Percentiles rank a stretch among this genome's conserved stretches.
phyloP scores from a whole-genome alignment of 2,329 filamentous ascomycete genomes.

The Cercospora zeae-maydis region DNA sequence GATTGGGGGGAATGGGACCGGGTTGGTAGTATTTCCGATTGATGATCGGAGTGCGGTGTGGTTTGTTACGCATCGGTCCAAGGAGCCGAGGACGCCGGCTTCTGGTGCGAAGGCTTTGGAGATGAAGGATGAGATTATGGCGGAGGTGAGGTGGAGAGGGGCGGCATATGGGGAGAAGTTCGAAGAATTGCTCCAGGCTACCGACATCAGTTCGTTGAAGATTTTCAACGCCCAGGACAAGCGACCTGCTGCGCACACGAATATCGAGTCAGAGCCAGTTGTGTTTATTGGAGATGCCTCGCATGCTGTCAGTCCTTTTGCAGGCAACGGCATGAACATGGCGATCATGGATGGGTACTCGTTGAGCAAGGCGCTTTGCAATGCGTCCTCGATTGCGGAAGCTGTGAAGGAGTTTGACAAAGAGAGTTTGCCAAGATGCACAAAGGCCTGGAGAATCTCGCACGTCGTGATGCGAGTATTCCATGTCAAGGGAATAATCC shows the following conservation, averaged over 20 bases:
- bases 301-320: conserved; percentile 51
- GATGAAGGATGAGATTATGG: conserved; percentile 2
- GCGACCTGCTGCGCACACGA: conserved; percentile 42
- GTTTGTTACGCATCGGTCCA: conserved; percentile 33
- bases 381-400: not conserved
- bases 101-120: not conserved
- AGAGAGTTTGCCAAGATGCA: conserved; percentile 5
- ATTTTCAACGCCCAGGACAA: conserved; percentile 47
- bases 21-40: conserved; percentile 47
- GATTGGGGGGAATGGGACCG: conserved; percentile 35
- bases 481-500: not conserved
- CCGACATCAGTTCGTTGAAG: conserved; percentile 40
- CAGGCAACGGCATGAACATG: conserved; percentile 50
- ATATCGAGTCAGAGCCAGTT: conserved; percentile 23
- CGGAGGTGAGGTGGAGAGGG: not conserved
- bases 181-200: conserved; percentile 39
- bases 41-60: conserved; percentile 44
- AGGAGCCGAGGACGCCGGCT: not conserved
- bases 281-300: conserved; percentile 52
- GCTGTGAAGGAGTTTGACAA: conserved; percentile 6
- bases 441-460: conserved; percentile 2
- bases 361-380: conserved; percentile 39
- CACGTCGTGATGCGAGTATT: not conserved
- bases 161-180: conserved; percentile 32
- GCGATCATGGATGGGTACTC: conserved; percentile 49